Conservation (phyloP, 2,329 filamentous ascomycete species). For the Colletotrichum sp. region DNA sequence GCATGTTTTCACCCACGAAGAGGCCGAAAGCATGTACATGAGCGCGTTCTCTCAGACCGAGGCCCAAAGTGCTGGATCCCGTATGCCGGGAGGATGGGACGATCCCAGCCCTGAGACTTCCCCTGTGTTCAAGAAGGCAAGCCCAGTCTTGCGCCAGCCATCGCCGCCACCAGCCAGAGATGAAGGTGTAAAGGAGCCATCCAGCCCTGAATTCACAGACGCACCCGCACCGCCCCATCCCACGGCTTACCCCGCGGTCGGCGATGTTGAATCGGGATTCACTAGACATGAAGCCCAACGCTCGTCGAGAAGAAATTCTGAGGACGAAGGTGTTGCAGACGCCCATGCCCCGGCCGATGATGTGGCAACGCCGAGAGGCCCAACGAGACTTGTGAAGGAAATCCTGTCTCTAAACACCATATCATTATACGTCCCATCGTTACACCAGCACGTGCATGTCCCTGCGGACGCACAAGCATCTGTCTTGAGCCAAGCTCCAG, state of each 20-base stretch:
- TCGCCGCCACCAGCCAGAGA: background rate
- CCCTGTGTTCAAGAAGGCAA: background rate
- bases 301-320: background rate
- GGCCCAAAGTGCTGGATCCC: conserved; percentile 30
- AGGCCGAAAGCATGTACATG: conserved; percentile 89
- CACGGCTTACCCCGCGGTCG: conserved; percentile 10
- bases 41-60: conserved; percentile 66
- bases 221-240: background rate
- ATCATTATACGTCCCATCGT: conserved; percentile 60
- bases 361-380: conserved; percentile 54
- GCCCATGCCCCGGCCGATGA: conserved; percentile 38
- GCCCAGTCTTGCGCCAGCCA: background rate
- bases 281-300: background rate
- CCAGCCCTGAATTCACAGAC: background rate
- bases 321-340: background rate
- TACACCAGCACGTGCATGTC: conserved; percentile 49
- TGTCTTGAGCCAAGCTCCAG: conserved; percentile 30
- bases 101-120: conserved; percentile 30
- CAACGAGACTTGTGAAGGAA: conserved; percentile 61
- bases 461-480: conserved; percentile 33
- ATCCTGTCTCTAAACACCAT: conserved; percentile 54
- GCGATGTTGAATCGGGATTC: conserved; percentile 10
- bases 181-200: background rate
- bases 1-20: conserved; percentile 77
- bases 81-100: conserved; percentile 61